phyloP scores from a whole-genome alignment of 2,329 filamentous ascomycete species.

The Samsoniella hepiali region DNA sequence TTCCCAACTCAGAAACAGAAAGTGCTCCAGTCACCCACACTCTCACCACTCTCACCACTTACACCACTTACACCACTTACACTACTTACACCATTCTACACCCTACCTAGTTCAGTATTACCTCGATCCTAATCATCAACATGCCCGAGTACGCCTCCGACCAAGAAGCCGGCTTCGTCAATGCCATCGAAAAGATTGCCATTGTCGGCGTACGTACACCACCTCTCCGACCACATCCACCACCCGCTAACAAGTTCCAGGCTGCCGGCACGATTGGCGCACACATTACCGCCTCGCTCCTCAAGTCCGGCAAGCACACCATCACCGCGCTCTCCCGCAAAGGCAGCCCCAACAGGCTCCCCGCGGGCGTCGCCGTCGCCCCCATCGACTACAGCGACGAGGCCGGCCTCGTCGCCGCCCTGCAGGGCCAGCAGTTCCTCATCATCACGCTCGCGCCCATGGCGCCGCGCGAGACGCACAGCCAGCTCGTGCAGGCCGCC shows the following conservation, averaged over 20 bases:
- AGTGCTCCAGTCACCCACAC: not conserved
- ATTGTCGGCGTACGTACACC: constrained; percentile 44
- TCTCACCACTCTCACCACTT: not conserved
- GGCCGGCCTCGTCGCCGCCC: constrained; percentile 44
- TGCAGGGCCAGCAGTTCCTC: constrained; percentile 53
- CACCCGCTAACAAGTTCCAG: constrained; percentile 25
- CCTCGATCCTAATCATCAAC: not conserved
- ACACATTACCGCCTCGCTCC: constrained; percentile 34
- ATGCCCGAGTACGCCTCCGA: constrained; percentile 31
- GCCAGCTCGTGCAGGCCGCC: constrained; percentile 52
- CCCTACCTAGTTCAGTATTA: not conserved
- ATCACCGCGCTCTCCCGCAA: constrained; percentile 46
- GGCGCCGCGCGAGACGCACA: constrained; percentile 44
- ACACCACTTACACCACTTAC: not conserved
- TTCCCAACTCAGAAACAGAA: not conserved
- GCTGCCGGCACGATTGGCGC: constrained; percentile 37
- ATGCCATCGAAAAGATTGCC: constrained; percentile 42
- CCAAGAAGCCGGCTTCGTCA: constrained; percentile 37
- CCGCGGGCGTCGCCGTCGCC: constrained; percentile 42
- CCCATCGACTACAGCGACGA: constrained; percentile 45
- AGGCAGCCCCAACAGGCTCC: constrained; percentile 41
- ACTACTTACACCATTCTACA: not conserved
- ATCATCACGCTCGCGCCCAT: constrained; percentile 49
- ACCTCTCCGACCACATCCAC: not conserved
- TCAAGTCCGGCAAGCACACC: constrained; percentile 43